Conservation (phyloP, 257 asterid genomes). For the Nicotiana sylvestris region DNA sequence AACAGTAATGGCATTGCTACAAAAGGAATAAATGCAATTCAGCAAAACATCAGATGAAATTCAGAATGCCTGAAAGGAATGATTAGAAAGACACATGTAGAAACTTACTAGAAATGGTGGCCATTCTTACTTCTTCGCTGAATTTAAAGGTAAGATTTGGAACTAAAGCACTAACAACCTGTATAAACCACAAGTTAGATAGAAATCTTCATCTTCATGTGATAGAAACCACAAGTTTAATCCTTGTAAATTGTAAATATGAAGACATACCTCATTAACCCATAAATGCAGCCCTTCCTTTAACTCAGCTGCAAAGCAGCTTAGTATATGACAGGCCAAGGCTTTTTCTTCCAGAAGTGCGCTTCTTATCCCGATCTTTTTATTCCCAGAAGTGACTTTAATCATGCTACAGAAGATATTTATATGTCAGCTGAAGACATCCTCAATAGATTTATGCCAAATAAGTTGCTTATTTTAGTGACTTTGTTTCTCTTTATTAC, state of each 20-base stretch:
- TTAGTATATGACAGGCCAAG: conserved; percentile 2
- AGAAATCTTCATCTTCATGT: not conserved
- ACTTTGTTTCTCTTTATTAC: not conserved
- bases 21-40: not conserved
- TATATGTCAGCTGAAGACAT: not conserved
- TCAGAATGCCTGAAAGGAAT: not conserved
- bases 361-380: not conserved
- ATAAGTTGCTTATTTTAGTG: not conserved
- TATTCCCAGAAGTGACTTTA: not conserved
- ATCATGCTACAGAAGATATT: not conserved
- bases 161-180: conserved; percentile 3
- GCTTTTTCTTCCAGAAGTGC: not conserved
- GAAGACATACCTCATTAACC: conserved; percentile 10
- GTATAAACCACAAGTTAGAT: not conserved
- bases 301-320: not conserved
- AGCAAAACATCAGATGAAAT: not conserved
- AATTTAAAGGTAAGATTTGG: not conserved
- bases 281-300: conserved; percentile 1
- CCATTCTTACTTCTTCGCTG: not conserved
- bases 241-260: not conserved
- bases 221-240: not conserved
- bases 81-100: not conserved
- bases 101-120: not conserved
- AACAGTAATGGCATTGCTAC: conserved; percentile 12
- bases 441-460: not conserved